Conservation (phyloP, 139 green algal species). For the Picochlorum sp. region DNA sequence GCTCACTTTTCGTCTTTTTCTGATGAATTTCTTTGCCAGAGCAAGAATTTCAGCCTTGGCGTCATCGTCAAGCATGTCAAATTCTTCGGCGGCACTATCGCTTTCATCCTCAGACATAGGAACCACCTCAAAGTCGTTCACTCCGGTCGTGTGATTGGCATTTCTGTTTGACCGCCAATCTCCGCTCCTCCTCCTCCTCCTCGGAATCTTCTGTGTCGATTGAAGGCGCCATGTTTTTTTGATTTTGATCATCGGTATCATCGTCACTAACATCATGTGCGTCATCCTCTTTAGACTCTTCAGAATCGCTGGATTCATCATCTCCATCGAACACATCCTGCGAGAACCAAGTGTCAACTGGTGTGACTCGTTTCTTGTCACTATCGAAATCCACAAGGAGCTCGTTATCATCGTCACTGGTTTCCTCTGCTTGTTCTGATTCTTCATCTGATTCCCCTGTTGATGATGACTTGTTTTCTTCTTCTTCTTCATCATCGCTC, state of each 20-base stretch:
- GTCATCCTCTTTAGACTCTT: not conserved
- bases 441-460: not conserved
- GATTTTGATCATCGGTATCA: too few relatives aligned
- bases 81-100: constrained; percentile 45
- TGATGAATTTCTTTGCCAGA: constrained; percentile 75
- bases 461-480: constrained; percentile 15
- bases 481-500: constrained; percentile 29
- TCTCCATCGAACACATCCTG: constrained; percentile 21
- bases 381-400: not conserved
- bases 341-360: constrained; percentile 13
- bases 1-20: constrained; percentile 62
- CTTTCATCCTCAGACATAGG: constrained; percentile 15
- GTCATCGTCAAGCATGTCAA: constrained; percentile 25
- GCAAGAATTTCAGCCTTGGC: constrained; percentile 66
- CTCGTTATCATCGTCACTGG: not conserved
- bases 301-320: constrained; percentile 14
- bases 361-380: not conserved
- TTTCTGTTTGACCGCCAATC: too few relatives aligned
- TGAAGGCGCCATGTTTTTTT: not conserved
- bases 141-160: not conserved
- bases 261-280: too few relatives aligned
- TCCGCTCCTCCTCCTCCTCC: constrained; percentile 13
- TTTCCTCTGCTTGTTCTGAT: not conserved
- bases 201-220: not conserved
- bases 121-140: constrained; percentile 42